Conservation (phyloP, 768 basidiomycete genomes). For the Xanthoconium purpureum region DNA sequence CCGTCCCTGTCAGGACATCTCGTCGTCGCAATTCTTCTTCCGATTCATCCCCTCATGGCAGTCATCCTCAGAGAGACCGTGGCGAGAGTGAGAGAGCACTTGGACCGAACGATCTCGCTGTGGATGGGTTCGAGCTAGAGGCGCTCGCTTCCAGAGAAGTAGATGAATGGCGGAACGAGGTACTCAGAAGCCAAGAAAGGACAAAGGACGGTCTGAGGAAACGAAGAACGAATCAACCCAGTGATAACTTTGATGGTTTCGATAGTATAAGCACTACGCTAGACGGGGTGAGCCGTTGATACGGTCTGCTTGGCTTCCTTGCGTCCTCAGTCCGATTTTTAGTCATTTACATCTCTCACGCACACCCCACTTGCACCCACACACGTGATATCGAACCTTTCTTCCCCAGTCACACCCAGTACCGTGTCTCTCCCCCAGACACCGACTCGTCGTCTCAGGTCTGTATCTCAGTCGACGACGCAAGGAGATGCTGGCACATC, state of each 20-base stretch:
- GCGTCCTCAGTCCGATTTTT: neutral
- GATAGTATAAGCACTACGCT: conserved; percentile 32
- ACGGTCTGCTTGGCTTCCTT: neutral
- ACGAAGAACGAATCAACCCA: conserved; percentile 4
- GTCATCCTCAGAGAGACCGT: conserved; percentile 1
- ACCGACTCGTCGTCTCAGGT: conserved; percentile 13
- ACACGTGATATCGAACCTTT: conserved; percentile 43
- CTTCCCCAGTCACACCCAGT: conserved; percentile 24
- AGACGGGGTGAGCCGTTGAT: conserved; percentile 44
- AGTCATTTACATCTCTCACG: conserved; percentile 47
- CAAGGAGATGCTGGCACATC: neutral
- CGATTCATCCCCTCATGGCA: conserved; percentile 2
- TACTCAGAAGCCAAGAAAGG: conserved; percentile 31
- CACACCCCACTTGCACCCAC: conserved; percentile 49
- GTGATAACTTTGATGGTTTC: conserved; percentile 13
- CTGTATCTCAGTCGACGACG: conserved; percentile 18
- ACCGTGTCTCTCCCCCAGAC: conserved; percentile 16
- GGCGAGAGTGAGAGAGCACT: conserved; percentile 1
- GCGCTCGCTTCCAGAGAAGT: conserved; percentile 50
- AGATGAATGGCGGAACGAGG: conserved; percentile 50
- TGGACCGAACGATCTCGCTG: conserved; percentile 15
- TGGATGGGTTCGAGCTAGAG: conserved; percentile 46
- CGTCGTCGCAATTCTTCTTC: conserved; percentile 19
- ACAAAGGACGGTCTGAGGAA: neutral
- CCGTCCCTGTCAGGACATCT: conserved; percentile 20